A percentile compares a stretch with the other conserved stretches of the same genome.
phyloP scores from a whole-genome alignment of 2,329 filamentous ascomycete genomes.

The Aspergillus clavatus region DNA sequence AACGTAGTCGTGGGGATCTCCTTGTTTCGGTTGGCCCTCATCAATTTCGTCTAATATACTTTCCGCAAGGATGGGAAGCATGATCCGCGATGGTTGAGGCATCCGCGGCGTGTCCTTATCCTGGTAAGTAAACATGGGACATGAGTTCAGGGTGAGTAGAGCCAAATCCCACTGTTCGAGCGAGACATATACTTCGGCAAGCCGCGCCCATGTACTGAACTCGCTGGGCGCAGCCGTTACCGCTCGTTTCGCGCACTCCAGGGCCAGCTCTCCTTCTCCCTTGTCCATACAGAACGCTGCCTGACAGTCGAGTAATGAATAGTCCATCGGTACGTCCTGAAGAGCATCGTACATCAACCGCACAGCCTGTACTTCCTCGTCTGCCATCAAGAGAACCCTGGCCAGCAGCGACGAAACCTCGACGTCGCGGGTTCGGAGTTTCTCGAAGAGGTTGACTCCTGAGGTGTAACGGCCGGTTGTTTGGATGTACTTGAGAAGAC shows the following conservation, averaged over 20 bases:
- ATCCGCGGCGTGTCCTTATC: constrained; percentile 94
- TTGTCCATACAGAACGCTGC: constrained; percentile 88
- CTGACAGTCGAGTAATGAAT: constrained; percentile 90
- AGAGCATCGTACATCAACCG: constrained; percentile 81
- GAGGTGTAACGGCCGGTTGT: constrained; percentile 93
- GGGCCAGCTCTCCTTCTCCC: constrained; percentile 76
- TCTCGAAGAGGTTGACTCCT: constrained; percentile 96
- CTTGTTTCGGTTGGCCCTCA: constrained; percentile 68
- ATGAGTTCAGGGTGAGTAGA: constrained; percentile 91
- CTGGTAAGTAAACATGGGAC: constrained; percentile 99
- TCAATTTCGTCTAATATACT: constrained; percentile 94
- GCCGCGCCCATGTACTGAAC: constrained; percentile 90
- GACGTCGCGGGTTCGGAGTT: constrained; percentile 81
- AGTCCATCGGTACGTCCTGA: constrained; percentile 93
- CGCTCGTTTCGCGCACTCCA: constrained; percentile 89
- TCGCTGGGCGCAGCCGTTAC: constrained; percentile 95
- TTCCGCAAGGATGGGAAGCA: constrained; percentile 80
- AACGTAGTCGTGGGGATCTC: constrained; percentile 75
- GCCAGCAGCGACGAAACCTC: constrained; percentile 92
- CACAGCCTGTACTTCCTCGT: constrained; percentile 95
- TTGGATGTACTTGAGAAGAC: constrained; percentile 87
- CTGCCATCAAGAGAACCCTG: constrained; percentile 86
- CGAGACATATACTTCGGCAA: constrained; percentile 89
- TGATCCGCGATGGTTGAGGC: constrained; percentile 85
- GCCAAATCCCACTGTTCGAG: constrained; percentile 97